These are phyloP conservation scores for Didymella segeticola DNA, from an alignment of 2,329 filamentous ascomycete genomes.

Conservation along the genomic window DNA sequence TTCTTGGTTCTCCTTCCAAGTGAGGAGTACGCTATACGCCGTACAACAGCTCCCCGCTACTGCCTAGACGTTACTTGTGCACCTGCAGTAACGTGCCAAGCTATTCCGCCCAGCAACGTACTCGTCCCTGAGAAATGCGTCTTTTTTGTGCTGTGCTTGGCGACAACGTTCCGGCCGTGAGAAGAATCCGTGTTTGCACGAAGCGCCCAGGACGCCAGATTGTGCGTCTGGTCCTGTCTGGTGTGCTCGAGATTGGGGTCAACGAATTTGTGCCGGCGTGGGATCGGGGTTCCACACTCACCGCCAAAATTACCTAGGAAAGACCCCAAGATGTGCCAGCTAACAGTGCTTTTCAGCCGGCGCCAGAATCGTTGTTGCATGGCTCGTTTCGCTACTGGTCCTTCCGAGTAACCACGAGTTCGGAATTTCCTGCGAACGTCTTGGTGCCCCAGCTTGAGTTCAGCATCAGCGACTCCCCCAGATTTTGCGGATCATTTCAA, in stretches of 20 bases:
- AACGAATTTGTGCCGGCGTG: slow-evolving; percentile 16
- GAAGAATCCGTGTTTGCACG: slow-evolving; percentile 2
- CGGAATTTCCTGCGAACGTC: neutral
- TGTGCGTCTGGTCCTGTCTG: slow-evolving; percentile 12
- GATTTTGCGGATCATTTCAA: neutral
- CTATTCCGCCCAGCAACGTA: slow-evolving; percentile 17
- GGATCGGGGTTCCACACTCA: slow-evolving; percentile 14
- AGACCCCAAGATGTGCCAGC: slow-evolving; percentile 6
- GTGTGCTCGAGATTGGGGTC: slow-evolving; percentile 16
- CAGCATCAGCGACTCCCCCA: neutral
- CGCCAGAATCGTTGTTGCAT: neutral
- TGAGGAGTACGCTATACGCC: slow-evolving; percentile 12
- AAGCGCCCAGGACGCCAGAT: slow-evolving; percentile 19
- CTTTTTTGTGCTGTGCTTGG: slow-evolving; percentile 17
- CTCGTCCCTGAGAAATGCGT: slow-evolving; percentile 13
- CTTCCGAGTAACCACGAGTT: neutral
- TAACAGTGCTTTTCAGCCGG: slow-evolving; percentile 10
- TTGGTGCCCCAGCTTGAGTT: neutral
- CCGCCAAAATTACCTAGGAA: slow-evolving; percentile 13
- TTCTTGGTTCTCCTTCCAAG: slow-evolving; percentile 4
- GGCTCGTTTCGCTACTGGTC: slow-evolving; percentile 2
- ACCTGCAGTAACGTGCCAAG: slow-evolving; percentile 19
- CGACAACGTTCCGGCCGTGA: slow-evolving; percentile 13
- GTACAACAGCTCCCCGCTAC: slow-evolving; percentile 11
- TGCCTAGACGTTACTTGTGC: slow-evolving; percentile 11